These are phyloP conservation scores for Nakazawaea molendinolei DNA, from an alignment of 805 yeast species.

Conservation along the genomic window DNA sequence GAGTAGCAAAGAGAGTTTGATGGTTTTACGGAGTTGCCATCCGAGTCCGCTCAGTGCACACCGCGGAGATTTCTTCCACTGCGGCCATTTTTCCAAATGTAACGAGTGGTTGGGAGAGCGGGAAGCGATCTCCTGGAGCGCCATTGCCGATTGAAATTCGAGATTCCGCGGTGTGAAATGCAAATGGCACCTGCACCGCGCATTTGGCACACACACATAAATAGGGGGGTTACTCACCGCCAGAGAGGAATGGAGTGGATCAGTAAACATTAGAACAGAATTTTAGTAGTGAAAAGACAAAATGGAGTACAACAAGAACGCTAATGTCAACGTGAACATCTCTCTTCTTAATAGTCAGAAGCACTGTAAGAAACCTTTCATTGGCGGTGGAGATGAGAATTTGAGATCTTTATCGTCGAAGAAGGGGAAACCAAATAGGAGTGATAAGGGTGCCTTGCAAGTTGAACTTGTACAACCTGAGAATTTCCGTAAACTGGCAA, in stretches of 20 bases:
- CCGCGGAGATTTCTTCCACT: slow-evolving; percentile 69
- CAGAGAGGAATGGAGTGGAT: too few species aligned
- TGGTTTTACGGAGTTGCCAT: slow-evolving; percentile 71
- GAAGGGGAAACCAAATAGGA: slow-evolving; percentile 10
- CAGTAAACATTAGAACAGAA: too few species aligned
- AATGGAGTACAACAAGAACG: slow-evolving; percentile 12
- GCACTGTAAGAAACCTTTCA: slow-evolving; percentile 5
- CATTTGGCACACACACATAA: background rate
- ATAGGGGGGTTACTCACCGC: too few species aligned
- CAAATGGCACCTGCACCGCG: background rate
- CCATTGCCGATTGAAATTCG: background rate
- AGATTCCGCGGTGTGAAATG: background rate
- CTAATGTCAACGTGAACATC: slow-evolving; percentile 11
- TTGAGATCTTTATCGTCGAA: slow-evolving; percentile 11
- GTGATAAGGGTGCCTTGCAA: background rate
- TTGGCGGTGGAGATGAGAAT: slow-evolving; percentile 8
- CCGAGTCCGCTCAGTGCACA: slow-evolving; percentile 94
- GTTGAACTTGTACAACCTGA: slow-evolving; percentile 22
- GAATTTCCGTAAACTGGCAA: slow-evolving; percentile 28
- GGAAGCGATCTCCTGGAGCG: slow-evolving; percentile 21
- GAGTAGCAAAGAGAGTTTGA: slow-evolving; percentile 12
- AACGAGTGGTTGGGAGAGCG: slow-evolving; percentile 65
- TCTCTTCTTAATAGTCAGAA: slow-evolving; percentile 5
- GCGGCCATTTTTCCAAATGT: slow-evolving; percentile 64
- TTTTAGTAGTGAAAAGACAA: too few species aligned